Evolutionary conservation across 2,329 filamentous ascomycete genomes (phyloP).

Genomic region (Pseudodiploospora longispora): DNA sequence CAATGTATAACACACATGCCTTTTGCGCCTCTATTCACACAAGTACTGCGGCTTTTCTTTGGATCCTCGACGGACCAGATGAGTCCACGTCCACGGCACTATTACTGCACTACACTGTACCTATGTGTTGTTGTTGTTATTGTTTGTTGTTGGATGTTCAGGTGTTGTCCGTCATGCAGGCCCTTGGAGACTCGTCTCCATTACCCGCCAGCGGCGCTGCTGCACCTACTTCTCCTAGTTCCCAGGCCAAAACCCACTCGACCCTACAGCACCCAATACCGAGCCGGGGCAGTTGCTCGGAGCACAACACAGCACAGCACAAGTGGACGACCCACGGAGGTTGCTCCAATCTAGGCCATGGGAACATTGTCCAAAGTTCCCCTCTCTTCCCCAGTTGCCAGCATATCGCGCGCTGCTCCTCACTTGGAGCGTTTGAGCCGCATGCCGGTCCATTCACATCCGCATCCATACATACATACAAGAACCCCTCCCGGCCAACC

Average conservation of each 20-base stretch:
- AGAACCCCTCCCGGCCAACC: slow-evolving; percentile 8
- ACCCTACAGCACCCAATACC: background rate
- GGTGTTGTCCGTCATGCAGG: background rate
- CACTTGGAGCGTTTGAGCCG: slow-evolving; percentile 4
- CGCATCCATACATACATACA: background rate
- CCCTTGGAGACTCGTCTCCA: background rate
- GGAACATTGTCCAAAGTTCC: slow-evolving; percentile 8
- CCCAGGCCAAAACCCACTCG: background rate
- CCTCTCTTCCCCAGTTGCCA: slow-evolving; percentile 8
- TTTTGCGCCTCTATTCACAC: too few relatives aligned
- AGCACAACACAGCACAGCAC: slow-evolving; percentile 8
- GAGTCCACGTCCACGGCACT: too few relatives aligned
- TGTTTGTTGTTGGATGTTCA: background rate
- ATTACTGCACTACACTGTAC: background rate
- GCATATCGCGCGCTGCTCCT: slow-evolving; percentile 9
- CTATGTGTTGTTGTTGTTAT: background rate
- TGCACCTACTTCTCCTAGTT: background rate
- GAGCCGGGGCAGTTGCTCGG: slow-evolving; percentile 1
- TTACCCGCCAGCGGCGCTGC: background rate
- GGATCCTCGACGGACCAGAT: too few relatives aligned
- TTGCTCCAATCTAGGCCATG: slow-evolving; percentile 10
- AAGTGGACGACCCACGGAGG: slow-evolving; percentile 9
- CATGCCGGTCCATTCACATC: slow-evolving; percentile 4
- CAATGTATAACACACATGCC: too few relatives aligned
- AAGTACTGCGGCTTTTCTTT: too few relatives aligned